Evolutionary conservation across 2,329 filamentous ascomycete genomes (phyloP).

Genomic region (Blumeria graminis): DNA sequence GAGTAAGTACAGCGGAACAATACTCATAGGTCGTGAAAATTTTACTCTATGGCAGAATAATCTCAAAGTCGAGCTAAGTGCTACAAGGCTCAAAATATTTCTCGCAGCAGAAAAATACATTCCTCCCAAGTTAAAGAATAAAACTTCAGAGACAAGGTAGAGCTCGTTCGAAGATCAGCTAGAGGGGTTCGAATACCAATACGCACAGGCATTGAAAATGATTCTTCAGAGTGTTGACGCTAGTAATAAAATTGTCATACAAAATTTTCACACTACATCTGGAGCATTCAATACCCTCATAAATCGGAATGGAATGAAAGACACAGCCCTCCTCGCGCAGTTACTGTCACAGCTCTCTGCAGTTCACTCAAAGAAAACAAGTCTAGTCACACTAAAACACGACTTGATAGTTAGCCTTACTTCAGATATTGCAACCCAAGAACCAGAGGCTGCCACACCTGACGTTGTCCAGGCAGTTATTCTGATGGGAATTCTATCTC

Average conservation of each 20-base stretch:
- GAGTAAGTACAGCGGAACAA: neutral
- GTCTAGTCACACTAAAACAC: neutral
- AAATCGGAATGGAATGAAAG: neutral
- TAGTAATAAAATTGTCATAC: neutral
- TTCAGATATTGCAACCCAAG: neutral
- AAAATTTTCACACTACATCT: neutral
- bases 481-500: neutral
- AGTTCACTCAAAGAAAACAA: neutral
- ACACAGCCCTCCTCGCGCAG: neutral
- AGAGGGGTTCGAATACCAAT: neutral
- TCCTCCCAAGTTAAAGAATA: neutral
- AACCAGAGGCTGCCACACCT: neutral
- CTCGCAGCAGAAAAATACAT: neutral
- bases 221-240: neutral
- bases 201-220: neutral
- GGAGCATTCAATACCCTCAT: neutral
- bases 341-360: neutral
- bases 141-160: neutral
- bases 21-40: neutral
- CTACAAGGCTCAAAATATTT: neutral
- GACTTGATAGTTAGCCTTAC: too few relatives aligned
- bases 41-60: neutral
- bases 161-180: neutral
- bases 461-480: neutral
- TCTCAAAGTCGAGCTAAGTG: neutral